Evolutionary conservation across 2,329 filamentous ascomycete species (phyloP).

Genomic region (Fusarium ramigenum): DNA sequence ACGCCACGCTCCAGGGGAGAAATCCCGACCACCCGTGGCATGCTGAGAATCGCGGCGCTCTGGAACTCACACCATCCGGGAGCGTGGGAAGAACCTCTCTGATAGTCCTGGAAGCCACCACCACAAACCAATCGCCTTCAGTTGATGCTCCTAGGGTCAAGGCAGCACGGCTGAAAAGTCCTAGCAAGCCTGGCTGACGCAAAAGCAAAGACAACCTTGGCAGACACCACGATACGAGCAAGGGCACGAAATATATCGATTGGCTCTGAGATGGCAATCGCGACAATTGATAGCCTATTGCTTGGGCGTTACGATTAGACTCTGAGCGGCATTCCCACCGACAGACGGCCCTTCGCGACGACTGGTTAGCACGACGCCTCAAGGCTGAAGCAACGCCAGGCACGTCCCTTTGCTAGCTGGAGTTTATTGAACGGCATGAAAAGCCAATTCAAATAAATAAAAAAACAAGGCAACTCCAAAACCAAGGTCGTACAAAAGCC

Average conservation of each 20-base stretch:
- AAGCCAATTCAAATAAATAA: constrained; percentile 21
- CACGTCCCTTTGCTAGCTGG: constrained; percentile 23
- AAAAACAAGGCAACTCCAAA: constrained; percentile 7
- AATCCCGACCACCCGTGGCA: constrained; percentile 16
- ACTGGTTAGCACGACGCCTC: constrained; percentile 10
- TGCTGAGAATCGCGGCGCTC: not conserved
- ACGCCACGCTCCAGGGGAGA: constrained; percentile 27
- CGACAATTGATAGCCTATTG: not conserved
- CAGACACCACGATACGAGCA: not conserved
- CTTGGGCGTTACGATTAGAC: constrained; percentile 7
- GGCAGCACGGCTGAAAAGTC: constrained; percentile 19
- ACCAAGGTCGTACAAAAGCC: constrained; percentile 17
- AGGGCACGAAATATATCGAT: not conserved
- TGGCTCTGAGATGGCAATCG: not conserved
- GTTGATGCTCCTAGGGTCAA: constrained; percentile 10
- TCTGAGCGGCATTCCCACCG: constrained; percentile 24
- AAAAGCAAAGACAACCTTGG: not conserved
- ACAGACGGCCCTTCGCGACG: constrained; percentile 1
- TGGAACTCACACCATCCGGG: constrained; percentile 13
- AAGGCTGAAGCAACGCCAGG: constrained; percentile 32
- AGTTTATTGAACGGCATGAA: constrained; percentile 13
- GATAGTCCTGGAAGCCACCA: constrained; percentile 6
- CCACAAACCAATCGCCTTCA: constrained; percentile 13
- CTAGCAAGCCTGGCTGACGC: constrained; percentile 10
- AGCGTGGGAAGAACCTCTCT: constrained; percentile 8